These are phyloP conservation scores for Fomitopsis serialis DNA, from an alignment of 768 basidiomycete species.

Conservation along the genomic window DNA sequence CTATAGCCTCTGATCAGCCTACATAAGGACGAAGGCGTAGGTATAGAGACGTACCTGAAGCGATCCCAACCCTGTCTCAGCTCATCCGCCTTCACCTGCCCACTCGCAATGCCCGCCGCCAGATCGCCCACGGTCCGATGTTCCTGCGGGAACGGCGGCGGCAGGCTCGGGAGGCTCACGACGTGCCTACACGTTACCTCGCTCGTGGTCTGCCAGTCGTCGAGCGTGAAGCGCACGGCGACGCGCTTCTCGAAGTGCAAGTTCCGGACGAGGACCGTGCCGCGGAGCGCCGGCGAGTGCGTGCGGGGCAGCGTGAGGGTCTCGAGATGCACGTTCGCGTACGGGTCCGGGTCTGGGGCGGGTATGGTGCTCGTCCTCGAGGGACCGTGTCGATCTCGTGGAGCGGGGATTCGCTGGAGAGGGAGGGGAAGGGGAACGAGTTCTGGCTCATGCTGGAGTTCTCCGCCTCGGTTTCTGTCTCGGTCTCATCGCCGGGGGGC, in stretches of 20 bases:
- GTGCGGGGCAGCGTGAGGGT: conserved; percentile 31
- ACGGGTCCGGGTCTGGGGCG: conserved; percentile 20
- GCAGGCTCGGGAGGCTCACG: conserved; percentile 33
- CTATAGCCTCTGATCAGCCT: conserved; percentile 5
- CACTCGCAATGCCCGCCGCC: conserved; percentile 28
- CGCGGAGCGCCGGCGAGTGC: conserved; percentile 45
- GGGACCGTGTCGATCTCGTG: conserved; percentile 27
- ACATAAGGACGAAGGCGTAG: not conserved
- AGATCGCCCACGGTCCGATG: conserved; percentile 33
- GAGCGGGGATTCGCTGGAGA: conserved; percentile 10
- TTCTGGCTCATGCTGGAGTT: conserved; percentile 14
- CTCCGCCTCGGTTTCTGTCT: conserved; percentile 36
- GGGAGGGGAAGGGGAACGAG: conserved; percentile 18
- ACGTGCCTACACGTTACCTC: conserved; percentile 64
- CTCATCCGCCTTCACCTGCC: conserved; percentile 17
- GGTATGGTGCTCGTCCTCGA: conserved; percentile 37
- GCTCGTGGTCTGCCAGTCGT: conserved; percentile 89
- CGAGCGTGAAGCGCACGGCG: conserved; percentile 83
- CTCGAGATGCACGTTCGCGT: conserved; percentile 33
- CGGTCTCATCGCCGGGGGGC: conserved; percentile 41
- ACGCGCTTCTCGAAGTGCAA: conserved; percentile 83
- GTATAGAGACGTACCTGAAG: conserved; percentile 20
- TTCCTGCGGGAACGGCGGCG: conserved; percentile 26
- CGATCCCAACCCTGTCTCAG: conserved; percentile 25
- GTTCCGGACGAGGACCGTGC: conserved; percentile 81